These are phyloP conservation scores for Citrus maxima DNA, from an alignment of 345 rosid genomes.

Conservation along the genomic window DNA sequence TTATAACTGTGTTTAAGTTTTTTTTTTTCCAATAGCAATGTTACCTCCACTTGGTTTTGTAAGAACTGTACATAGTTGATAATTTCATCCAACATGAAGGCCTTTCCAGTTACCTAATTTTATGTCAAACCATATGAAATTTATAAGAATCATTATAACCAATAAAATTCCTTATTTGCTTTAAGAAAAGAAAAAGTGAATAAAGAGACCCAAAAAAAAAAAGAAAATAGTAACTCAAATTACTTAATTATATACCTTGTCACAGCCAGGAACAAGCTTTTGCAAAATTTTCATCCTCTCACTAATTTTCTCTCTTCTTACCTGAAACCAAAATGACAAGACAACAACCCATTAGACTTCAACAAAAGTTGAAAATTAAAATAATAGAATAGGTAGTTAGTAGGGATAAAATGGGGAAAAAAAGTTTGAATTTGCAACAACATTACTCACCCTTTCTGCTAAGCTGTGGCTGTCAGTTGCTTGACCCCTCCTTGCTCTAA, in stretches of 20 bases:
- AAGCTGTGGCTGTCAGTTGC: conserved; percentile 77
- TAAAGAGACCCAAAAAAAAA: background rate
- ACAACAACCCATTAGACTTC: background rate
- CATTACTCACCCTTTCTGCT: conserved; percentile 63
- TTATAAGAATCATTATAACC: conserved; percentile 15
- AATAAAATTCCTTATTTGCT: background rate
- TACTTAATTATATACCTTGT: conserved; percentile 41
- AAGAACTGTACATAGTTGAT: conserved; percentile 73
- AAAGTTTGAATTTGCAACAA: background rate
- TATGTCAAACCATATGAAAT: conserved; percentile 33
- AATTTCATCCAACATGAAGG: conserved; percentile 82
- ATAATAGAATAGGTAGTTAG: background rate
- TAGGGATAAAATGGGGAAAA: conserved; percentile 14
- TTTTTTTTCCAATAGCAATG: too few relatives aligned
- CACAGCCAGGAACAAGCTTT: conserved; percentile 77
- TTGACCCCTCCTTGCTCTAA: conserved; percentile 83
- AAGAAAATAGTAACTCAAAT: background rate
- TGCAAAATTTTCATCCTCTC: conserved; percentile 66
- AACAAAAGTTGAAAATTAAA: background rate
- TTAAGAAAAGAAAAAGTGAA: background rate
- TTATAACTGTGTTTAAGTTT: too few relatives aligned
- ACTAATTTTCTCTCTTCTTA: conserved; percentile 75
- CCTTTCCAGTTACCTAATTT: conserved; percentile 71
- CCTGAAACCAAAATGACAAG: conserved; percentile 32
- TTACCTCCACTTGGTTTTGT: conserved; percentile 75